phyloP scores from a whole-genome alignment of 2,329 filamentous ascomycete species.

The Penicillium sp. region DNA sequence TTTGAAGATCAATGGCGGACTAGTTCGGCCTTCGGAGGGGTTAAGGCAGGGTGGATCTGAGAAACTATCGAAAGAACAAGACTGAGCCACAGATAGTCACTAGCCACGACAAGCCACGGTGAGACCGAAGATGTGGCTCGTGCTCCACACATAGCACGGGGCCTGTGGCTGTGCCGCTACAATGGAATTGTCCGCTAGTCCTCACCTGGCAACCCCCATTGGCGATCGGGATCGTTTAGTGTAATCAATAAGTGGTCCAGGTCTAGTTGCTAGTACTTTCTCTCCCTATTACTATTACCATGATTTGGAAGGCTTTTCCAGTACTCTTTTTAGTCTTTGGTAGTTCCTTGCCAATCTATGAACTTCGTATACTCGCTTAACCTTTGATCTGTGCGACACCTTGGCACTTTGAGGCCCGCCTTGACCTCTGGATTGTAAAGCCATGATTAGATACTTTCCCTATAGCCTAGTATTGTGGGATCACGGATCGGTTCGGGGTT shows the following conservation, averaged over 20 bases:
- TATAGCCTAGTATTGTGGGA: background rate
- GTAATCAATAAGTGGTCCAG: constrained; percentile 6
- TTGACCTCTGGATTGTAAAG: background rate
- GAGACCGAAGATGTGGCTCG: constrained; percentile 23
- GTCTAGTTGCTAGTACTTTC: constrained; percentile 5
- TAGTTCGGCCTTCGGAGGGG: constrained; percentile 22
- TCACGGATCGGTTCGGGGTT: constrained; percentile 7
- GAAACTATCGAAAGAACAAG: constrained; percentile 19
- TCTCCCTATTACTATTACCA: constrained; percentile 6
- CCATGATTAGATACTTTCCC: background rate
- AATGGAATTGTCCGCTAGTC: constrained; percentile 6
- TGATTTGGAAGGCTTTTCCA: constrained; percentile 27
- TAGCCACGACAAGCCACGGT: constrained; percentile 25
- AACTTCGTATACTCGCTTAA: background rate
- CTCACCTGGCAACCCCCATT: background rate
- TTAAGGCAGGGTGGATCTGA: constrained; percentile 16
- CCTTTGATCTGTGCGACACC: constrained; percentile 14
- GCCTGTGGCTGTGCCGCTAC: constrained; percentile 13
- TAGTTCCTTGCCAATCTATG: background rate
- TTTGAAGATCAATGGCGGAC: constrained; percentile 31
- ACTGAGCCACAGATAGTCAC: constrained; percentile 15
- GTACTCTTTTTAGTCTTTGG: too few relatives aligned
- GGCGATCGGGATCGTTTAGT: constrained; percentile 4
- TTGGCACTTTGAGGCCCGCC: constrained; percentile 2
- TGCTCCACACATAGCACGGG: constrained; percentile 19